phyloP scores from a whole-genome alignment of 805 yeast species.

The Yamadazyma sp. region DNA sequence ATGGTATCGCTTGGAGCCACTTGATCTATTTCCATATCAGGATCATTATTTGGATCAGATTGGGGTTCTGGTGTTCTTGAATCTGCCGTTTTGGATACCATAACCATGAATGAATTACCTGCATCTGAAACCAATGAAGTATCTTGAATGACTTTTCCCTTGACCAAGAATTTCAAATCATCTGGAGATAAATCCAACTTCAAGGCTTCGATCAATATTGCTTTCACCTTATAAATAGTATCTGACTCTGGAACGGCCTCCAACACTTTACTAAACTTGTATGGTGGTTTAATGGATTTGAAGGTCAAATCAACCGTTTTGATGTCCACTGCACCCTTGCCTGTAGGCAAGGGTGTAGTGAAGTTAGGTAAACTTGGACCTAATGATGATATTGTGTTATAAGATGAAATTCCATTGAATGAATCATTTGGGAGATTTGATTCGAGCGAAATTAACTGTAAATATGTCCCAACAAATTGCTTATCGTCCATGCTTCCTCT shows the following conservation, averaged over 20 bases:
- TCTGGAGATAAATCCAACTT: slow-evolving; percentile 30
- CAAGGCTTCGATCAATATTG: slow-evolving; percentile 27
- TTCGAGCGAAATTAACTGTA: slow-evolving; percentile 46
- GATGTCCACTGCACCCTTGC: neutral
- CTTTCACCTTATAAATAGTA: slow-evolving; percentile 39
- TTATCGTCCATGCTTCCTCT: slow-evolving; percentile 29
- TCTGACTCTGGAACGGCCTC: slow-evolving; percentile 19
- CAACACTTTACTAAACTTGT: slow-evolving; percentile 46
- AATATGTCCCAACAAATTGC: slow-evolving; percentile 48
- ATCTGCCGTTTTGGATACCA: slow-evolving; percentile 28
- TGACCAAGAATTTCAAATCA: slow-evolving; percentile 51
- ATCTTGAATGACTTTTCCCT: slow-evolving; percentile 63
- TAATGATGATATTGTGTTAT: slow-evolving; percentile 25
- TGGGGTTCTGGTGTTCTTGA: slow-evolving; percentile 4
- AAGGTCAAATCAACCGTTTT: slow-evolving; percentile 31
- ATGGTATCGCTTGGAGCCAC: slow-evolving; percentile 6
- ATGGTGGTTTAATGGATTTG: slow-evolving; percentile 71
- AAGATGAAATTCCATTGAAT: slow-evolving; percentile 32
- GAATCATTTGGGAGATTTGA: slow-evolving; percentile 30
- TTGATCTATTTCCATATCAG: slow-evolving; percentile 10
- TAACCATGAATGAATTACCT: slow-evolving; percentile 36
- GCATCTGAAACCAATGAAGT: slow-evolving; percentile 30
- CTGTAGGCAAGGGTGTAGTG: slow-evolving; percentile 23
- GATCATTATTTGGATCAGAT: slow-evolving; percentile 3
- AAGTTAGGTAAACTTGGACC: slow-evolving; percentile 51